Evolutionary conservation across 495 filamentous ascomycete genomes (phyloP), one percentile per base, ranked within the genome.

Genomic region (Evansstolkia leycettana): DNA sequence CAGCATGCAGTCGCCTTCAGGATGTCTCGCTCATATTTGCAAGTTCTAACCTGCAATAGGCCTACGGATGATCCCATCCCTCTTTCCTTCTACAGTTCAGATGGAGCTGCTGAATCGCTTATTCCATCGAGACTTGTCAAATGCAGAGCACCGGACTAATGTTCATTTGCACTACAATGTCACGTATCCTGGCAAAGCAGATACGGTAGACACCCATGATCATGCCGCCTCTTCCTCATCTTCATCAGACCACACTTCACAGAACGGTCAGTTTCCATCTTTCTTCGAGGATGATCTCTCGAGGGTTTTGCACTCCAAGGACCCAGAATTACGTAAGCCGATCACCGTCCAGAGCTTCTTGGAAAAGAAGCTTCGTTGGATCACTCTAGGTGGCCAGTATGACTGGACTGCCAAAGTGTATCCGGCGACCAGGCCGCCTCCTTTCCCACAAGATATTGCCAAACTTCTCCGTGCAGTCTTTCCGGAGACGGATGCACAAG

Each of bases 321-420:
- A 88, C 50, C 62, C 78, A 0, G 34, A 45, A 1, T 51, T 78
- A 3, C 86, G 94, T 58, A 79, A 76, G 28, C 67, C 81, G 2
- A 57, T 95, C 5, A 63, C 72, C 10, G 61, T 84, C 31, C 62
- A 70, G 23, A 72, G 69, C 38, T 67, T 81, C 28, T 62, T 94
- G 2, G 65, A 76, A 23, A 79, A 78, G 41, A 88, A 82, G 39
- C 72, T 95, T 5, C 83, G 85, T 30, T 95, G 89, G 90, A 71
- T 93, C 10, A 94, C 89, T 5, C 68, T 96, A 8, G 90, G 89
- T 17, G 86, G 84, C 0, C 87, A 95, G 48, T 94, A 96, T 57
- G 80, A 96, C 57, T 94, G 89, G 89, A 88, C 84, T 2, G 65
- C 70, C 24, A 86, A 92, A 48, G 57, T 68, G 17, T 94, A 95